Evolutionary conservation across 108 stramenopile genomes (phyloP).

Genomic region (Discostella pseudostelligera): DNA sequence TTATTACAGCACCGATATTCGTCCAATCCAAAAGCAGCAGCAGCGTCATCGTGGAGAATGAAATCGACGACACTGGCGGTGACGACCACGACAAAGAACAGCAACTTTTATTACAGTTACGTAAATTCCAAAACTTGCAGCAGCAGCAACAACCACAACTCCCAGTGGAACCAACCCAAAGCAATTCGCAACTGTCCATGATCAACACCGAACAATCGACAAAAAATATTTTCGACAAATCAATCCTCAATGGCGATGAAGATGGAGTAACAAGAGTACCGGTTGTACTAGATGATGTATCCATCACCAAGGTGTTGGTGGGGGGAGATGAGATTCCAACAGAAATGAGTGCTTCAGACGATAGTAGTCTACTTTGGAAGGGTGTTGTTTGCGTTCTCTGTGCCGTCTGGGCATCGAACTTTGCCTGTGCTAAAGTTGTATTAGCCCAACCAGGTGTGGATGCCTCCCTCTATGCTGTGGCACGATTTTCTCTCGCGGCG

Average conservation of each 20-base stretch:
- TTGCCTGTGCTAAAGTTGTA: conserved; percentile 62
- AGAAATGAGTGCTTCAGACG: too few relatives aligned
- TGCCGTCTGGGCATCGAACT: conserved; percentile 77
- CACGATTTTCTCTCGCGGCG: conserved; percentile 62
- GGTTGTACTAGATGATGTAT: too few relatives aligned
- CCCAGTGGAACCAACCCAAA: too few relatives aligned
- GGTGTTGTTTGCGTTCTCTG: conserved; percentile 61
- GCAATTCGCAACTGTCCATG: too few relatives aligned
- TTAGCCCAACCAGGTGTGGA: conserved; percentile 68
- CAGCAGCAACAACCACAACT: too few relatives aligned
- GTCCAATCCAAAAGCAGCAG: conserved; percentile 2
- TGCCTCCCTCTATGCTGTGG: conserved; percentile 57
- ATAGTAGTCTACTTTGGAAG: conserved; percentile 62
- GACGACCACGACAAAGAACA: conserved; percentile 9
- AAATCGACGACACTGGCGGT: not conserved
- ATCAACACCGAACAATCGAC: too few relatives aligned
- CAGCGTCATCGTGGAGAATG: not conserved
- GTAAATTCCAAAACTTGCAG: too few relatives aligned
- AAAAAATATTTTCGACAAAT: too few relatives aligned
- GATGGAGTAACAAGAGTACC: too few relatives aligned
- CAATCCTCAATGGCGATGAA: too few relatives aligned
- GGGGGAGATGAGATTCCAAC: too few relatives aligned
- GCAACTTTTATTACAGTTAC: conserved; percentile 11
- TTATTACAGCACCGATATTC: not conserved
- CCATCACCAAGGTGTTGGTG: too few relatives aligned